phyloP scores from a whole-genome alignment of 805 yeast genomes.

The Starmerella floricola region DNA sequence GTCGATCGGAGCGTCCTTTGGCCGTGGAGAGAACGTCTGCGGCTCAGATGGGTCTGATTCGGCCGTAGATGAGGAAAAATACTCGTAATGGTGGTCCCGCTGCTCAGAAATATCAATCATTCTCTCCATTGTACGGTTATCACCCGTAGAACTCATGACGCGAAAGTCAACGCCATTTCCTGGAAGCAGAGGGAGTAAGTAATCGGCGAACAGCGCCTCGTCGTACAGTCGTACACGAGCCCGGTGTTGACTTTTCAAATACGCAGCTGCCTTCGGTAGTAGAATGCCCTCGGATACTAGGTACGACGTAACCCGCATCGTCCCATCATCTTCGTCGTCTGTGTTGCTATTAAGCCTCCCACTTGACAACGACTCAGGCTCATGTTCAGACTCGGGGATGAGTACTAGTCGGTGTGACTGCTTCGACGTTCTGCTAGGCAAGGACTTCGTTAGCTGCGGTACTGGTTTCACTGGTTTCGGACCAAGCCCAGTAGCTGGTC shows the following conservation, averaged over 20 bases:
- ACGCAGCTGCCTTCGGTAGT: constrained; percentile 48
- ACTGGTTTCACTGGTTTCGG: constrained; percentile 9
- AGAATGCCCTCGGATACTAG: constrained; percentile 75
- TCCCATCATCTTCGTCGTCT: constrained; percentile 36
- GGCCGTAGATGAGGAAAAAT: constrained; percentile 40
- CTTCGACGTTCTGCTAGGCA: constrained; percentile 56
- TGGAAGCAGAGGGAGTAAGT: constrained; percentile 72
- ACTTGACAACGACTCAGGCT: constrained; percentile 8
- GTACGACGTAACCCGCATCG: constrained; percentile 84
- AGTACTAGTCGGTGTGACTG: constrained; percentile 75
- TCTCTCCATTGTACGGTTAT: constrained; percentile 51
- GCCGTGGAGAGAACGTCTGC: constrained; percentile 55
- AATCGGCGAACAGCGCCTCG: constrained; percentile 86
- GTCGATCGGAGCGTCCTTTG: constrained; percentile 6
- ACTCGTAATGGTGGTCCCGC: constrained; percentile 84
- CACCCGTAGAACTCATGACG: constrained; percentile 29
- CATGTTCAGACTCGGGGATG: constrained; percentile 31
- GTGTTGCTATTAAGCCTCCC: neutral
- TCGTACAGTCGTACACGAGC: constrained; percentile 81
- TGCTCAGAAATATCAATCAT: constrained; percentile 71
- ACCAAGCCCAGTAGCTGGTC: neutral
- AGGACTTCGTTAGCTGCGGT: constrained; percentile 24
- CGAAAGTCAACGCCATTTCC: constrained; percentile 39
- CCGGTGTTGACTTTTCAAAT: constrained; percentile 57
- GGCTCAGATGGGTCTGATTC: constrained; percentile 91